These are phyloP conservation scores for Inga laurina DNA, from an alignment of 306 rosid genomes.

Conservation along the genomic window DNA sequence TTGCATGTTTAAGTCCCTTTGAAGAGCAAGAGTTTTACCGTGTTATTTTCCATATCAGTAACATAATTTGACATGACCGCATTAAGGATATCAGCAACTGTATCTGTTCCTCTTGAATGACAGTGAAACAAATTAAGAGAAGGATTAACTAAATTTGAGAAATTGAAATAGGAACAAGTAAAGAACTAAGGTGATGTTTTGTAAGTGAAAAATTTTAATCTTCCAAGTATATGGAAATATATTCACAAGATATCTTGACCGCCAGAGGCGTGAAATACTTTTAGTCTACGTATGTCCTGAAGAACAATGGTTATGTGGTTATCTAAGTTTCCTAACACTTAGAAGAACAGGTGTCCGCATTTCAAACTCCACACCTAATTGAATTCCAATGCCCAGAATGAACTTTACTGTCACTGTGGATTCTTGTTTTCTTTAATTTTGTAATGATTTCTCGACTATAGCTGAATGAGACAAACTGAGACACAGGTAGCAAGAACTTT, in stretches of 20 bases:
- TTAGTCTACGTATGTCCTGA: not conserved
- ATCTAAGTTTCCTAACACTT: not conserved
- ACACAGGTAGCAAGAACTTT: not conserved
- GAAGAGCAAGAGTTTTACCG: not conserved
- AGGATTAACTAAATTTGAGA: not conserved
- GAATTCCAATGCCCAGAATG: too few species aligned
- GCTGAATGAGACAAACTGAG: not conserved
- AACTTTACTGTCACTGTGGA: too few species aligned
- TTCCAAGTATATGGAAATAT: not conserved
- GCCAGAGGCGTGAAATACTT: not conserved
- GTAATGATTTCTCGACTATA: too few species aligned
- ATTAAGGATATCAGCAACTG: not conserved
- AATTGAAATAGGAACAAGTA: not conserved
- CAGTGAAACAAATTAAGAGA: conserved; percentile 4
- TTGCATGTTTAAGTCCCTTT: conserved; percentile 19
- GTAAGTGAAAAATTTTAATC: not conserved
- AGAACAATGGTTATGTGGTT: not conserved
- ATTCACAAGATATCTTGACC: not conserved
- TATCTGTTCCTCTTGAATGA: conserved; percentile 9
- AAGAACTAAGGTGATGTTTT: not conserved
- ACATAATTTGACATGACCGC: not conserved
- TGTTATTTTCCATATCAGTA: not conserved
- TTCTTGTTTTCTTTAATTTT: too few species aligned
- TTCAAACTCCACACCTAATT: too few species aligned
- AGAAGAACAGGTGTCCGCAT: too few species aligned